Percentiles rank a stretch among this genome's conserved stretches.
Conservation (phyloP, 768 basidiomycete genomes). For the Cyathus striatus region DNA sequence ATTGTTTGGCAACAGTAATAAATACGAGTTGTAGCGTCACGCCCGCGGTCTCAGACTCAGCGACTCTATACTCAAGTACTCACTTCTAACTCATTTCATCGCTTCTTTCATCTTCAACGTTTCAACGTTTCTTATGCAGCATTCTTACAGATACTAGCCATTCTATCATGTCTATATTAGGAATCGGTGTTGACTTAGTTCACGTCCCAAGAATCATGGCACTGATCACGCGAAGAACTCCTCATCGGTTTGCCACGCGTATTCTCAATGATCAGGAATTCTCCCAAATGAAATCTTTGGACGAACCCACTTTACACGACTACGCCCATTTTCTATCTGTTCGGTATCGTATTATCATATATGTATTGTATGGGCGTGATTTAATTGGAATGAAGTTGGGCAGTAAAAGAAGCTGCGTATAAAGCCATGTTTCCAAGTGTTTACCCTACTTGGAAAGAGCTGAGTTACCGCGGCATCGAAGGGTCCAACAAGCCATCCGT, state of each 20-base stretch:
- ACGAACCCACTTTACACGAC: conserved; percentile 11
- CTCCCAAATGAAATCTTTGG: conserved; percentile 31
- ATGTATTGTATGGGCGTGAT: conserved; percentile 11
- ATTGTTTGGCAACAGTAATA: no score
- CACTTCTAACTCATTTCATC: no score
- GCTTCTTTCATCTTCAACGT: no score
- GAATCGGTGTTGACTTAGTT: conserved; percentile 74
- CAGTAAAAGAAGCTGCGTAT: conserved; percentile 82
- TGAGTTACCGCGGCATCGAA: conserved; percentile 41
- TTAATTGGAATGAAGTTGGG: conserved; percentile 49
- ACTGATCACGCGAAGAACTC: conserved; percentile 44
- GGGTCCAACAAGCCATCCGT: conserved; percentile 30
- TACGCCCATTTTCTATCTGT: conserved; percentile 60
- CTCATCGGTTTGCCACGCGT: conserved; percentile 45
- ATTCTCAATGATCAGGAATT: conserved; percentile 56
- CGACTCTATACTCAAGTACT: no score
- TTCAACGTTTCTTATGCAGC: no score
- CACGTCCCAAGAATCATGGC: conserved; percentile 60
- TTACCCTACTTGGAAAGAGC: conserved; percentile 70
- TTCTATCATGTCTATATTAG: conserved; percentile 64
- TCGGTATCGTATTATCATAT: no score
- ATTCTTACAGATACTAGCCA: no score
- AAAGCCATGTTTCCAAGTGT: conserved; percentile 71
- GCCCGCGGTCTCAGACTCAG: no score
- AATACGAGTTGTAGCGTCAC: no score